Base-by-base conservation (phyloP, 73 alveolate genomes). In the Paramecium primaurelia region DNA sequence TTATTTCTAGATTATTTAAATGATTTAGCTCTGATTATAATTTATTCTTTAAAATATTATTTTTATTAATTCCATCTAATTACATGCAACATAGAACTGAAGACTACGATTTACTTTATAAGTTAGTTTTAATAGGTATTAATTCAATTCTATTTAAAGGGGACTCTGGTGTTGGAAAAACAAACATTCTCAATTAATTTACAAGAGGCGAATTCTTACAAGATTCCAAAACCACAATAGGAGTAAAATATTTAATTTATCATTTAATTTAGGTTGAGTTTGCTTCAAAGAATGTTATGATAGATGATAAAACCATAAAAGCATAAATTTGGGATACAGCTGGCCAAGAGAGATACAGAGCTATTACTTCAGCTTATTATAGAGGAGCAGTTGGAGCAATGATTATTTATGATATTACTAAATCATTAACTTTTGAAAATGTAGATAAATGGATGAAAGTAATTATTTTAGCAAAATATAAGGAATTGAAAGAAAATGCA, bases 251-350 rank as follows among this genome's bases (percentile, higher is more conserved):
- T 93, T 94, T 88, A 68, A 68, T 36, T 12, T 36, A 73, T 37
- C 32, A 2, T 73, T 73, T 12, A 36, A 12, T 34, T 16, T 73
- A 73, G 87, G 87, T 73, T 73, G 93, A 86, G 69, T 86, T 86
- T 37, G 85, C 93, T n/a, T 42, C 58, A 14, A 86, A 59, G 37
- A 30, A 25, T 58, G 37, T 86, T 3, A 16, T 25, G 6, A 59
- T 86, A n/a, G 93, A 68, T 59, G 88, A 25, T 45, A 86, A 86
- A 59, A 86, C 54, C 6, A 59, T 97, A 59, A 94, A 93, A 85
- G 97, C 97, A 25, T 95, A 97, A 84, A 95, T 97, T 20, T 97
- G 99, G 99, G 99, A 97, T 92, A 97, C 99, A 36, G 99, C 99
- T 6, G 99, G 99, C 11, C 93, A 96, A 92, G 99, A 96, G 71